Base-by-base conservation (phyloP, 768 basidiomycete genomes). In the Sporobolomyces roseus region DNA sequence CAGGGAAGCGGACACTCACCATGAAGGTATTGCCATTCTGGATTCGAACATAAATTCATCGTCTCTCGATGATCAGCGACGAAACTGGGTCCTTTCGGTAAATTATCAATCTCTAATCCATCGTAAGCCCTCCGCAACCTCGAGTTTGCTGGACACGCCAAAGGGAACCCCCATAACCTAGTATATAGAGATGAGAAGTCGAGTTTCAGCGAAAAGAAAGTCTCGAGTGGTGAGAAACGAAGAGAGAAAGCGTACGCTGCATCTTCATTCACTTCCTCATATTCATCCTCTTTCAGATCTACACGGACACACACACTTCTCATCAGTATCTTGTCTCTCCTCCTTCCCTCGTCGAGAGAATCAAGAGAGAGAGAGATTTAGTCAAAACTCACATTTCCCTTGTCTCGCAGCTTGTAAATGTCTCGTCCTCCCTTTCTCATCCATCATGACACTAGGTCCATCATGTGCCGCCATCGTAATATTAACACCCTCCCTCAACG, bases 1-100 rank as follows among this genome's bases (percentile, higher is more conserved):
- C 38, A 9, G 38, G 10, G 38, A 41, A 17, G 17, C 17, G 38
- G 21, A 46, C 6, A 65, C 68, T 25, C 1, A 56, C 68, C 75
- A 46, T 77, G 76, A 19, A 77, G 52, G 66, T 75, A 74, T 61
- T 77, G 76, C 76, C 76, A 77, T 62, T 78, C 76, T 6, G 80
- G 80, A 61, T 80, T 77, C 13, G 61, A 46, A 74, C 80, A 81
- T 29, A 80, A 56, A 65, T 80, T 76, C 77, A 79, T 79, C 45
- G 76, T 65, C 13, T 49, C 43, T 5, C 64, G 30, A 60, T 79
- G 79, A 63, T 77, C 73, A 19, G 74, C 33, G 50, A 81, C 72
- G 71, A 77, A 79, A 35, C 58, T 65, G 38, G 76, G 76, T 0
- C 71, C 74, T 21, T 29, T 43, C 5, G 73, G 71, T 0, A 77